Conservation (phyloP, 202 grass and related monocot species). For the Cymbopogon flexuosus region DNA sequence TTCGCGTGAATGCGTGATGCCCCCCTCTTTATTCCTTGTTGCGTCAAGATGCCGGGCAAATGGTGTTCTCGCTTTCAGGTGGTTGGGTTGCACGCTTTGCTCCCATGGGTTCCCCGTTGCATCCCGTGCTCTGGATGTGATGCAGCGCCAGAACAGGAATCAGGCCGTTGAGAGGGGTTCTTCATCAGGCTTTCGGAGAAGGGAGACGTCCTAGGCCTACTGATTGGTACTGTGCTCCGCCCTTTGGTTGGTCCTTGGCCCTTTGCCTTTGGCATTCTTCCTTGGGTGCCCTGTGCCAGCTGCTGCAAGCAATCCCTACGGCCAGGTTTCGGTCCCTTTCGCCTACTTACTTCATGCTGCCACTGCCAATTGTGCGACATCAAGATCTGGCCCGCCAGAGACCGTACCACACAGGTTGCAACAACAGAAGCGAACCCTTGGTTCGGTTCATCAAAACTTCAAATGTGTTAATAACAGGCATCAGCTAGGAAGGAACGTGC, state of each 20-base stretch:
- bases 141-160: slow-evolving; percentile 14
- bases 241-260: neutral
- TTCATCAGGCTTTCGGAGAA: neutral
- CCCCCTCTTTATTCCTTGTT: slow-evolving; percentile 16
- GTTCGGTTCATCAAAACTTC: too few species aligned
- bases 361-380: too few species aligned
- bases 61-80: slow-evolving; percentile 30
- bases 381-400: too few species aligned
- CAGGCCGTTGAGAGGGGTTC: slow-evolving; percentile 28
- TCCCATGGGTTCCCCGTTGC: slow-evolving; percentile 4
- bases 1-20: slow-evolving; percentile 1
- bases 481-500: neutral
- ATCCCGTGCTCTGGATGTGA: slow-evolving; percentile 3
- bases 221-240: neutral
- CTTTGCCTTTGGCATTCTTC: neutral
- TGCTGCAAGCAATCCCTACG: neutral
- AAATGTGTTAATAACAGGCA: neutral
- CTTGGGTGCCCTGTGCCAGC: neutral
- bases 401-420: too few species aligned
- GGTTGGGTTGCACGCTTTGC: neutral
- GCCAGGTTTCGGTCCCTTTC: neutral
- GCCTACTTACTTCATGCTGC: neutral
- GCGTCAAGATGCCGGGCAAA: neutral
- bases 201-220: neutral
- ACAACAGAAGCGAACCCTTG: too few species aligned